Conservation (phyloP, 306 rosid species). For the Lathyrus aphaca region DNA sequence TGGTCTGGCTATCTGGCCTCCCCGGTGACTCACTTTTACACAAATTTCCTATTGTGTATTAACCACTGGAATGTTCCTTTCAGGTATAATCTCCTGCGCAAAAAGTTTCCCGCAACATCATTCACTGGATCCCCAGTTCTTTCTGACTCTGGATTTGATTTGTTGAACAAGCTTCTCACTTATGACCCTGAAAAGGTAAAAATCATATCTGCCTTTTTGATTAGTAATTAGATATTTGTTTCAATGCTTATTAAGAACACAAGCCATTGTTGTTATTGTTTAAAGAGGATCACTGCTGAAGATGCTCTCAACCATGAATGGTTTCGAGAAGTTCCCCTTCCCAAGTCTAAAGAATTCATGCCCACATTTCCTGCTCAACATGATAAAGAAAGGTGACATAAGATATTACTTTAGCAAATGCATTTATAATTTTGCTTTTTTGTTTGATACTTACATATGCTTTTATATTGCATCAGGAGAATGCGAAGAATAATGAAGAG, state of each 20-base stretch:
- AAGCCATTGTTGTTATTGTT: constrained; percentile 21
- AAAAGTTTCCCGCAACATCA: constrained; percentile 93
- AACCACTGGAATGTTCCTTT: constrained; percentile 64
- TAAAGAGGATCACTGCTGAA: constrained; percentile 91
- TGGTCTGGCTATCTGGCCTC: constrained; percentile 89
- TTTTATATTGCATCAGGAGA: constrained; percentile 53
- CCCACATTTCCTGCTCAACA: constrained; percentile 99
- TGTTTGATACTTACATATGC: constrained; percentile 14
- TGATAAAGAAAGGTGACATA: constrained; percentile 84
- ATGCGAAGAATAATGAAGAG: constrained; percentile 78
- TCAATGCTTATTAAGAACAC: constrained; percentile 29
- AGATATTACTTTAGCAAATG: not conserved
- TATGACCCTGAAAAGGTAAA: constrained; percentile 96
- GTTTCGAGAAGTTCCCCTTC: constrained; percentile 97
- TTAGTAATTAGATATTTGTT: not conserved
- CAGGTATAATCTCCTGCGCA: constrained; percentile 96
- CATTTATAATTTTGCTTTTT: not conserved
- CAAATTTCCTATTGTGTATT: constrained; percentile 47
- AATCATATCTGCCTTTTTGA: constrained; percentile 15
- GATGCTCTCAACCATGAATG: constrained; percentile 95
- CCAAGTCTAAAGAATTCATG: constrained; percentile 94
- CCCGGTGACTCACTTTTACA: constrained; percentile 73
- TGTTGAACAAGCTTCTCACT: constrained; percentile 93
- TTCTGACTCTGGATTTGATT: constrained; percentile 97
- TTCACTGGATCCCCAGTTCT: constrained; percentile 99